Evolutionary conservation across 345 rosid genomes (phyloP), one percentile per base, ranked within the genome.

Genomic region (Isatis tinctoria): DNA sequence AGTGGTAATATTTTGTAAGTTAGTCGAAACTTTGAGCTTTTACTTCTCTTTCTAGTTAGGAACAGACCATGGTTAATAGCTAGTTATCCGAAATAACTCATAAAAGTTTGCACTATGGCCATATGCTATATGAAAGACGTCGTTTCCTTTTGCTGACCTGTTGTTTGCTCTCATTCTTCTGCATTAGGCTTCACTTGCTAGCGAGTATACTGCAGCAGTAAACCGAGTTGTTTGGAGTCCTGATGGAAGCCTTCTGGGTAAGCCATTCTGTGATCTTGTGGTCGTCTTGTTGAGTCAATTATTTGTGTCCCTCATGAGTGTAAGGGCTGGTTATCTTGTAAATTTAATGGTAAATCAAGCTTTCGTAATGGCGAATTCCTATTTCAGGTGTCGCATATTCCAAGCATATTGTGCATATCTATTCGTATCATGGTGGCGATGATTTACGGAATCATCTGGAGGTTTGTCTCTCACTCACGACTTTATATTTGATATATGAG

Each of bases 381-480:
- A 39, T 80, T 69, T 74, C 69, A 89, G 97, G 96, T 59, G 88
- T 89, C 75, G 97, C 97, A 52, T 89, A 77, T 79, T 89, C 96
- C 5, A 92, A 86, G 75, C 85, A 92, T 81, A 78, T 91, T 48
- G 96, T 91, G 78, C 97, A 91, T 63, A 69, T 89, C 40, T 87
- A 84, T 80, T 67, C 87, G 30, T 88, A 85, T 74, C 80, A 87
- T 82, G 83, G 80, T 44, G 79, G 74, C 61, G 81, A 64, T 10
- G 85, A 88, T 26, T 62, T 85, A 48, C 74, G 83, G 74, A 85
- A 82, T 28, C 87, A 79, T 65, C 48, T 84, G 60, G 90, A 88
- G 87, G 93, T 86, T 39, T 67, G 73, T 62, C 47, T 49, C 67
- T 41, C 52, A 48, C 52, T 78, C 74, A 33, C 18, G n/a, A 75